Base-by-base conservation (phyloP, 1,284 basidiomycete genomes). In the Pholiota adiposa region DNA sequence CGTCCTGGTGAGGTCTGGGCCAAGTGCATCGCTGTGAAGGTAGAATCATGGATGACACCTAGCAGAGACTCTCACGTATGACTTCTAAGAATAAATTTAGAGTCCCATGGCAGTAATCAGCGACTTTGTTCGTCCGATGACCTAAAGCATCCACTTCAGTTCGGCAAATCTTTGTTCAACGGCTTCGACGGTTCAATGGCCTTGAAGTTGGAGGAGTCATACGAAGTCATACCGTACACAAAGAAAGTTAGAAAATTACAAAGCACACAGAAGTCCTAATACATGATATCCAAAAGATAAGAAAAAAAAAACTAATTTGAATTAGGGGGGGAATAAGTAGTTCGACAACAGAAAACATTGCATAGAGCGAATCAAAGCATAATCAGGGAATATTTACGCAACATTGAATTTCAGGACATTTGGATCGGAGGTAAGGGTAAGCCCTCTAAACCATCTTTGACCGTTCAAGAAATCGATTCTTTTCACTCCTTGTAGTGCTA, bases 401-500 rank as follows among this genome's bases (percentile, higher is more conserved):
- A 71, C 64, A 38, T 72, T 61, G 54, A 77, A 55, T 60, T 71
- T 74, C 67, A 79, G 61, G 33, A 68, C 68, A 1, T 76, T 73
- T 44, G 65, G 71, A 33, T 76, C 73, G 25, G 66, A 68, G 5
- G 67, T 69, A 61, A 80, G 77, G 29, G 79, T 69, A 60, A 90
- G 70, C 8, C 88, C 88, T 54, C 74, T 79, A 73, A 90, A 86
- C 70, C 77, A 75, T 36, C 77, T 77, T 65, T 72, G 79, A 2
- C 83, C 83, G 57, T 73, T 63, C 58, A 89, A 66, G 65, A 83
- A 90, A 70, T 90, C 88, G 18, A 88, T 70, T 44, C 79, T 77
- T 71, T 81, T 84, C 34, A 88, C 81, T 1, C 87, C 87, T 65
- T 80, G 77, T 59, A 74, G 78, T 52, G 76, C 75, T 70, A 83